These are phyloP conservation scores for Lagenaria siceraria DNA, from an alignment of 306 rosid genomes.

Conservation along the genomic window DNA sequence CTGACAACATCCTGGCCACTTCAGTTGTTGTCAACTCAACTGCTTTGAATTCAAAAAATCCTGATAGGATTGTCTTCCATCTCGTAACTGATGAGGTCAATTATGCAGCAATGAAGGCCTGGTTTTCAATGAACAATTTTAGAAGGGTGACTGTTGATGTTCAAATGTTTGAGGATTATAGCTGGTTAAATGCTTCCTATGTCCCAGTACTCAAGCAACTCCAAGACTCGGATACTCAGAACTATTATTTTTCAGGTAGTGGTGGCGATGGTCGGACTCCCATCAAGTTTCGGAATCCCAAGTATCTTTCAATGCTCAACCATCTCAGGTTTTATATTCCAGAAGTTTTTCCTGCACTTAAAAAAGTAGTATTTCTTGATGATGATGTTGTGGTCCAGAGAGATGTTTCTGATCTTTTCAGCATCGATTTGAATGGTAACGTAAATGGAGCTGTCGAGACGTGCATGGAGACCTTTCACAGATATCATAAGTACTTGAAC, in stretches of 20 bases:
- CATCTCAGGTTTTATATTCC: conserved; percentile 65
- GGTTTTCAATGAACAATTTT: conserved; percentile 51
- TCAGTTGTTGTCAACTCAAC: conserved; percentile 70
- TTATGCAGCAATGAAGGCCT: conserved; percentile 63
- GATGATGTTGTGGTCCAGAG: conserved; percentile 66
- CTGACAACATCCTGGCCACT: conserved; percentile 61
- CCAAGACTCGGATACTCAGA: conserved; percentile 62
- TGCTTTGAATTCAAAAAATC: conserved; percentile 40
- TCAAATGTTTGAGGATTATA: conserved; percentile 55
- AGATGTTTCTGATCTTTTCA: conserved; percentile 55
- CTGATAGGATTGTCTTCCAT: conserved; percentile 52
- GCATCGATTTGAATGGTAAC: conserved; percentile 49
- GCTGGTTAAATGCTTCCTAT: conserved; percentile 67
- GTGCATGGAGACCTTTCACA: conserved; percentile 72
- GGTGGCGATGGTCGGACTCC: conserved; percentile 45
- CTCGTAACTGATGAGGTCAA: conserved; percentile 60
- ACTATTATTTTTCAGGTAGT: conserved; percentile 60
- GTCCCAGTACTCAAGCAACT: conserved; percentile 79
- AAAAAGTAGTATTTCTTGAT: conserved; percentile 55
- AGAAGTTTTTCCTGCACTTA: conserved; percentile 55
- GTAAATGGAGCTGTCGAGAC: conserved; percentile 76
- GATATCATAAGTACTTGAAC: conserved; percentile 62
- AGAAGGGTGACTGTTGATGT: conserved; percentile 54
- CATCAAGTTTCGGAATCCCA: conserved; percentile 64
- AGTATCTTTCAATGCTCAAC: conserved; percentile 68